These are phyloP conservation scores for Solanum lycopersicoides DNA, from an alignment of 257 asterid species.

Conservation along the genomic window DNA sequence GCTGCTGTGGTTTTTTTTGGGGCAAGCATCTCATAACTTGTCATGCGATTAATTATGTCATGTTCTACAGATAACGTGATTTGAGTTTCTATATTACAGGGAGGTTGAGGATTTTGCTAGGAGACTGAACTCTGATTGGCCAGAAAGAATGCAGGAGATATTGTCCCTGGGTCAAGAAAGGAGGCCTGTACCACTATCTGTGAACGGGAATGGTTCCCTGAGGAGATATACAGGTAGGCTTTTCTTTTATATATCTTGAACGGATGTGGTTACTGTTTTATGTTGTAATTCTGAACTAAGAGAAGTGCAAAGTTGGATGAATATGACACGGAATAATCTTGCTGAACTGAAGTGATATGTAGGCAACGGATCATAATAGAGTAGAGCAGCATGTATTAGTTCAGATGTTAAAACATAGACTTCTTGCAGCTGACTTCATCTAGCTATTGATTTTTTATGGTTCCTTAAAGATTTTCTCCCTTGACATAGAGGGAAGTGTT, in stretches of 20 bases:
- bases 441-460: neutral
- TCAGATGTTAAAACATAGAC: neutral
- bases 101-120: conserved; percentile 98
- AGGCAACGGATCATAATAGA: neutral
- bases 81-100: conserved; percentile 20
- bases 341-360: neutral
- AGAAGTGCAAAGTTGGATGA: neutral
- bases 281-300: neutral
- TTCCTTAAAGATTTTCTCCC: neutral
- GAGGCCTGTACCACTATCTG: conserved; percentile 41
- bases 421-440: neutral
- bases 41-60: neutral
- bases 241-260: neutral
- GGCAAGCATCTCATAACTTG: neutral
- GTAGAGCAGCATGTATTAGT: neutral
- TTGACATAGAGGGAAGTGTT: neutral
- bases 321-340: neutral
- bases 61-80: conserved; percentile 6
- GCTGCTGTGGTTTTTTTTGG: neutral
- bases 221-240: conserved; percentile 47
- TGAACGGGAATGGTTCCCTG: conserved; percentile 63
- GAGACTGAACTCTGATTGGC: conserved; percentile 93
- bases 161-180: conserved; percentile 71
- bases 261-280: neutral
- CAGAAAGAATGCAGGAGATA: conserved; percentile 81